Evolutionary conservation across 2,329 filamentous ascomycete species (phyloP), one percentile per base, ranked within the genome.

Genomic region (Penicillium sp.): DNA sequence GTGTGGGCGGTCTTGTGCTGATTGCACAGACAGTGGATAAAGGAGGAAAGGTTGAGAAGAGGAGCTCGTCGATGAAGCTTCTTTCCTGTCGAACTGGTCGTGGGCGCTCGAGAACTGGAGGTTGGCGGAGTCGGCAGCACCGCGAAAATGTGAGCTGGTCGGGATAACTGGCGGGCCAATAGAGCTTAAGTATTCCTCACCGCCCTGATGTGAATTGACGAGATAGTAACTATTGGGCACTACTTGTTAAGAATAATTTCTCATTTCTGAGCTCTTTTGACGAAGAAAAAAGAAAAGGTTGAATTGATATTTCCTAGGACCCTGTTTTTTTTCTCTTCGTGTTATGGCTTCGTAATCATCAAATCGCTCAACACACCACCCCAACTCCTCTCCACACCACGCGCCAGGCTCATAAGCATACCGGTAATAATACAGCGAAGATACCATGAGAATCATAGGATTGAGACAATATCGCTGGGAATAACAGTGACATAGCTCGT

Each of bases 111-210:
- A 56, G 51, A 49, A 40, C 48, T 43, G 39, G 52, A 54, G 46
- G 50, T 26, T 58, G 50, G 55, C 48, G 57, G 54, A 51, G 59
- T 59, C 52, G 52, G 42, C 47, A 47, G 51, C 49, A 54, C 57
- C 62, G 63, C 68, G 70, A 72, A 72, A 72, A 72, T 72, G 68
- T 67, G 67, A 69, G 65, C 59, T 66, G 64, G 53, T 50, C 58
- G 58, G 58, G 60, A 54, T 58, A 50, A 48, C 33, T 49, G 14
- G 28, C 14, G 36, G 5, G 18, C 68, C 67, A 71, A 71, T 71
- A 8, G 2, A 3, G 8, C 24, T 28, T 10, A 5, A n/a, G 1
- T 1, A 1, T 18, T 0, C 0, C 37, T 61, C 62, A 71, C 69
- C 69, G 70, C 70, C 60, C 63, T 65, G 21, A 26, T 31, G 11